Conservation (phyloP, 2,329 filamentous ascomycete genomes). For the Chrysoporthe cubensis region DNA sequence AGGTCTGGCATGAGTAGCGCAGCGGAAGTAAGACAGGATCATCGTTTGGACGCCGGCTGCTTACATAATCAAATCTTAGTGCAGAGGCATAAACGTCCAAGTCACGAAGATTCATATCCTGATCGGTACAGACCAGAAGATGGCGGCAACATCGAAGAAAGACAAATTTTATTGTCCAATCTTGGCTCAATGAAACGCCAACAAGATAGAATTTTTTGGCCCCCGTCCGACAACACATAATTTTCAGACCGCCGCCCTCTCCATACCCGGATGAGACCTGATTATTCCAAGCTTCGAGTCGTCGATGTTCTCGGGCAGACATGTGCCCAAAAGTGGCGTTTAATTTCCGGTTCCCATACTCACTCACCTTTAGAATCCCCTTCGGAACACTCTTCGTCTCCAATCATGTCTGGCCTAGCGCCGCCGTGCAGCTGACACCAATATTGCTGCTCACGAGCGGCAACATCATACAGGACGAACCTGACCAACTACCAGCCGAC, state of each 20-base stretch:
- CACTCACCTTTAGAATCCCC: not conserved
- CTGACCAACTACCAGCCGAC: not conserved
- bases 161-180: not conserved
- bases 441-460: not conserved
- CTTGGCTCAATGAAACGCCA: not conserved
- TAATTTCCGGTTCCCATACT: not conserved
- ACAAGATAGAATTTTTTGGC: not conserved
- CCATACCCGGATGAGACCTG: not conserved
- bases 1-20: not conserved
- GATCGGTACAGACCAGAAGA: not conserved
- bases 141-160: not conserved
- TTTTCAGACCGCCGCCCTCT: conserved; percentile 31
- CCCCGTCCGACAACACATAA: not conserved
- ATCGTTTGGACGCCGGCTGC: not conserved
- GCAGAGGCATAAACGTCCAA: no score
- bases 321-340: not conserved
- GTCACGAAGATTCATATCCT: not conserved
- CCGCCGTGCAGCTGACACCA: not conserved
- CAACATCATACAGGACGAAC: not conserved
- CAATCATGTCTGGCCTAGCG: not conserved
- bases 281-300: not conserved
- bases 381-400: not conserved
- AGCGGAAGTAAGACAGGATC: not conserved
- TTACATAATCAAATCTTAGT: not conserved
- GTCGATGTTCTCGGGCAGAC: not conserved